Evolutionary conservation across 202 grass and related monocot species (phyloP).

Genomic region (Panicum virgatum): DNA sequence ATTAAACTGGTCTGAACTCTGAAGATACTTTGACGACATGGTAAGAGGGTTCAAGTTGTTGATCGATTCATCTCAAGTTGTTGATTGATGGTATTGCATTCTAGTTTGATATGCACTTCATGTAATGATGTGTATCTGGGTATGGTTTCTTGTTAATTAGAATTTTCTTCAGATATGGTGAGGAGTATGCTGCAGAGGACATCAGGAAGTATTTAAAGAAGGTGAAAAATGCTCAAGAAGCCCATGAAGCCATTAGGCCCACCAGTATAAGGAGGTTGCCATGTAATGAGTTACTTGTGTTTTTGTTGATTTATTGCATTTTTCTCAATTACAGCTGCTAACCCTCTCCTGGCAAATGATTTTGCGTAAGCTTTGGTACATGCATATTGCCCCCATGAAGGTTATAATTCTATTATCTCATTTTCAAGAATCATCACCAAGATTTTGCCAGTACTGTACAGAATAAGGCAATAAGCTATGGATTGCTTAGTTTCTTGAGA

Average conservation of each 20-base stretch:
- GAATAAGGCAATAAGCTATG: neutral
- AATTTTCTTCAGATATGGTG: constrained; percentile 66
- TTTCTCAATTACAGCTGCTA: constrained; percentile 20
- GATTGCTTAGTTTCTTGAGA: constrained; percentile 12
- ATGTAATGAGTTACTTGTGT: constrained; percentile 60
- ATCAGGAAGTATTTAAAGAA: constrained; percentile 81
- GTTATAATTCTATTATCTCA: neutral
- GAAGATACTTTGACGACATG: constrained; percentile 8
- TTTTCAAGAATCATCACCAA: constrained; percentile 4
- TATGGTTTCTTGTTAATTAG: constrained; percentile 34
- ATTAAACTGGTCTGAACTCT: neutral
- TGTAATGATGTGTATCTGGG: constrained; percentile 24
- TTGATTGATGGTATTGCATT: neutral
- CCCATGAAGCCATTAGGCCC: constrained; percentile 98
- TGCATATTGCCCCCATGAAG: neutral
- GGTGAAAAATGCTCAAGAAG: constrained; percentile 99
- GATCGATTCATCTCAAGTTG: neutral
- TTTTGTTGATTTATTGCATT: constrained; percentile 34
- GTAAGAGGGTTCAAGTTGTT: constrained; percentile 24
- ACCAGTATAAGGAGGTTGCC: constrained; percentile 91
- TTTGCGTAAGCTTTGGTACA: neutral
- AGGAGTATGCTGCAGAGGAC: constrained; percentile 64
- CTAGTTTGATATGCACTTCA: constrained; percentile 28
- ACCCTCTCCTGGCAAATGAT: neutral
- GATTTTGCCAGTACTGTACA: constrained; percentile 2